Evolutionary conservation across 106 monocot genomes (phyloP).

Genomic region (Chionographis japonica): DNA sequence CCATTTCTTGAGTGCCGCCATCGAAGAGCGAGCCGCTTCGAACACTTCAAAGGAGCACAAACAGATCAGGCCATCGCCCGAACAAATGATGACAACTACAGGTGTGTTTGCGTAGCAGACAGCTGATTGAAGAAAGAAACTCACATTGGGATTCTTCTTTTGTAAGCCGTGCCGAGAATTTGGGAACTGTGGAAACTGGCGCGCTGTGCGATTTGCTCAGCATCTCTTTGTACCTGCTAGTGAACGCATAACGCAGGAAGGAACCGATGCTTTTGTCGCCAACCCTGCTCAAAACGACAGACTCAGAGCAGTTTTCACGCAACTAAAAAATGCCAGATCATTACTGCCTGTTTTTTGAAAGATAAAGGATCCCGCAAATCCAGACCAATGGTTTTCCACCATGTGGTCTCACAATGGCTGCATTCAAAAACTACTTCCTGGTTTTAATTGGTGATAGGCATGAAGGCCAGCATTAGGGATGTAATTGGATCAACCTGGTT

Average conservation of each 20-base stretch:
- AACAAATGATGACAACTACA: not conserved
- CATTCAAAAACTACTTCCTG: no score
- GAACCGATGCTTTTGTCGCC: conserved; percentile 50
- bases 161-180: conserved; percentile 40
- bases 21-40: conserved; percentile 60
- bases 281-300: conserved; percentile 17
- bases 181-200: conserved; percentile 30
- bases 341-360: conserved; percentile 9
- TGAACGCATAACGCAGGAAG: conserved; percentile 50
- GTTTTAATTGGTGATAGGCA: no score
- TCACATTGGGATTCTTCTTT: conserved; percentile 58
- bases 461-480: no score
- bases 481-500: no score
- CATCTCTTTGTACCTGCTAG: conserved; percentile 63
- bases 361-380: no score
- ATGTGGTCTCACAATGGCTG: no score
- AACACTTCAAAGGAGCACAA: conserved; percentile 29
- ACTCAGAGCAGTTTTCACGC: not conserved
- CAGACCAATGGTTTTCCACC: no score
- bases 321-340: not conserved
- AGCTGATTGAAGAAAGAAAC: not conserved
- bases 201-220: conserved; percentile 67
- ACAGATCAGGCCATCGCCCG: not conserved
- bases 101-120: not conserved
- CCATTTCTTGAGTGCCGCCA: conserved; percentile 67